Base-by-base conservation (phyloP, 768 basidiomycete genomes). In the Leccinum fibrillosum region DNA sequence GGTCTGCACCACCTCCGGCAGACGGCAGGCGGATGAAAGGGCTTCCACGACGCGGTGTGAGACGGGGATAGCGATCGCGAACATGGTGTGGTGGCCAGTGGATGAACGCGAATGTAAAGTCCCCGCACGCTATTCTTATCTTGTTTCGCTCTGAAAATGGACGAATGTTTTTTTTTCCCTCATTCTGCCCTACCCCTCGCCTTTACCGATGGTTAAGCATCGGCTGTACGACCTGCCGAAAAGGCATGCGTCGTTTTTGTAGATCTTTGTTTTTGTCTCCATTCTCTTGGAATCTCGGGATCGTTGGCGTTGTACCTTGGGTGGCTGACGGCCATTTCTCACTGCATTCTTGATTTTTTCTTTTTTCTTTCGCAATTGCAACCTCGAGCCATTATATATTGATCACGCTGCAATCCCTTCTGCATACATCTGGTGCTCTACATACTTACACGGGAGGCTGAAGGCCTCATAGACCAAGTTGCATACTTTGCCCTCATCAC, bases 11-110 rank as follows among this genome's bases (percentile, higher is more conserved):
- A 17, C 63, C 78, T 25, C 71, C 77, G 4, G 42, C 74, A 62
- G 55, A 69, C 37, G 75, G 73, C 45, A 76, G 82, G 48, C 75
- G 76, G 51, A 79, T 85, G 49, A 84, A 83, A 72, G 83, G 81
- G 55, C 75, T 86, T 49, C 85, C 85, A 48, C 82, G 73, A 49
- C 78, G 71, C 3, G 73, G 72, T 39, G 64, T 19, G 49, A 70
- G 71, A 58, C 68, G 71, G 44, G 64, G 49, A 69, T 30, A 47
- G 19, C 54, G 54, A 63, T 49, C 42, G 37, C 52, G 37, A 56
- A 53, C 25, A 19, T 42, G 57, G 55, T 34, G 52, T 42, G 61
- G 61, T 57, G 61, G 57, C 45, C n/a, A 28, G 56, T 60, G 59
- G 59, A 58, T 45, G 55, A 56, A 64, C 37, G 17, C 48, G 23